Evolutionary conservation across 75 land plant genomes (phyloP).

Genomic region (Sequoiadendron giganteum): DNA sequence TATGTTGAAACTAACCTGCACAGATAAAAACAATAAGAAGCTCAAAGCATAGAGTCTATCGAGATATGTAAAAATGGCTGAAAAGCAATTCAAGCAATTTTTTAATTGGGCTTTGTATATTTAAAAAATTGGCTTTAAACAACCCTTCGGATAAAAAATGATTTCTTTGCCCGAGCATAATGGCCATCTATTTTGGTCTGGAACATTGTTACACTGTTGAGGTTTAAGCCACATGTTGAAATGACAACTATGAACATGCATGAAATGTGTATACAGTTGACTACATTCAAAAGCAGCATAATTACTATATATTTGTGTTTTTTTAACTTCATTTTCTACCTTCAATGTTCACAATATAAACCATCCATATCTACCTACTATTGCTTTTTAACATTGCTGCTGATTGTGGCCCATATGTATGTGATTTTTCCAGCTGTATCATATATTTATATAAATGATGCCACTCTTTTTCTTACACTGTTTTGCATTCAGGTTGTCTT

Average conservation of each 20-base stretch:
- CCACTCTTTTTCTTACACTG: neutral
- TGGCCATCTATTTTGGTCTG: neutral
- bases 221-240: neutral
- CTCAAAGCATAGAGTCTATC: too few relatives aligned
- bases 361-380: neutral
- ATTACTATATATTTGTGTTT: neutral
- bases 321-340: neutral
- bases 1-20: neutral
- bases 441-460: neutral
- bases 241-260: neutral
- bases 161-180: neutral
- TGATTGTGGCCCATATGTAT: neutral
- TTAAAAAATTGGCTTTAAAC: too few relatives aligned
- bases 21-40: neutral
- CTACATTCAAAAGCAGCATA: neutral
- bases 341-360: neutral
- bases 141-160: too few relatives aligned
- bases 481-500: conserved; percentile 50
- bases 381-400: neutral
- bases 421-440: neutral
- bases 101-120: neutral
- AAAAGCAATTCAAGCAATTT: neutral
- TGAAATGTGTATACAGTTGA: neutral
- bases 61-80: neutral
- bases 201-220: neutral